Conservation (phyloP, 495 filamentous ascomycete species). For the Aspergillus ostianus region DNA sequence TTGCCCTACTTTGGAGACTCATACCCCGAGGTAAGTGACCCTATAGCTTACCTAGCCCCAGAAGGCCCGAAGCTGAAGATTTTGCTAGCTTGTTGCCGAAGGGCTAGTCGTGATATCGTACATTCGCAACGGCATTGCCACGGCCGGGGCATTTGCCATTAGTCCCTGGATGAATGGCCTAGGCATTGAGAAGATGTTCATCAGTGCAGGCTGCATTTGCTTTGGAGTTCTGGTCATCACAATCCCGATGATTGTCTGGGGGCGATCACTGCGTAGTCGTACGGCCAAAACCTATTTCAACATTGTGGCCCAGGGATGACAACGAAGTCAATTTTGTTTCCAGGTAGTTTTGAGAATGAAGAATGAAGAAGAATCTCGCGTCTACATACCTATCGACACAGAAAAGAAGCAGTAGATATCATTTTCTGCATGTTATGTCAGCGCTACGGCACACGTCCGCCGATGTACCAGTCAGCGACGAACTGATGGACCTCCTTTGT, state of each 20-base stretch:
- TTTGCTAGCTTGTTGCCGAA: slow-evolving; percentile 9
- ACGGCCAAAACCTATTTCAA: slow-evolving; percentile 7
- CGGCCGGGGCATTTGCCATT: slow-evolving; percentile 5
- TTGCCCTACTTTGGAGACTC: slow-evolving; percentile 28
- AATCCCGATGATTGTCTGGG: slow-evolving; percentile 12
- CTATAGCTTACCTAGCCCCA: neutral
- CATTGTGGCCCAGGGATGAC: neutral
- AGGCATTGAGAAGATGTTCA: slow-evolving; percentile 10
- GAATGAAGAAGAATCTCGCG: no score
- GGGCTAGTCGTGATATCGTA: slow-evolving; percentile 8
- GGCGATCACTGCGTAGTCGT: neutral
- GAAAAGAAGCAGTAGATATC: no score
- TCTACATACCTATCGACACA: no score
- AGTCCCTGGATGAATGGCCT: slow-evolving; percentile 5
- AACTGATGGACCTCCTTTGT: neutral
- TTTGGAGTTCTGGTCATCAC: slow-evolving; percentile 2
- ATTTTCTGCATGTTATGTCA: no score
- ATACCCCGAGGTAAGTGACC: slow-evolving; percentile 24
- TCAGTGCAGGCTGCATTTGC: slow-evolving; percentile 5
- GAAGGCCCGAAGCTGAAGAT: neutral
- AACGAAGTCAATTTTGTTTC: no score
- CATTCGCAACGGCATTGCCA: slow-evolving; percentile 6
- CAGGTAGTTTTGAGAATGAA: no score
- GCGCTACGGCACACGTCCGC: no score
- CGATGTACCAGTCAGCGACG: neutral